Percentiles rank a stretch among this genome's conserved stretches.
phyloP scores from a whole-genome alignment of 1,284 basidiomycete genomes.

The Trichosporon sp. region DNA sequence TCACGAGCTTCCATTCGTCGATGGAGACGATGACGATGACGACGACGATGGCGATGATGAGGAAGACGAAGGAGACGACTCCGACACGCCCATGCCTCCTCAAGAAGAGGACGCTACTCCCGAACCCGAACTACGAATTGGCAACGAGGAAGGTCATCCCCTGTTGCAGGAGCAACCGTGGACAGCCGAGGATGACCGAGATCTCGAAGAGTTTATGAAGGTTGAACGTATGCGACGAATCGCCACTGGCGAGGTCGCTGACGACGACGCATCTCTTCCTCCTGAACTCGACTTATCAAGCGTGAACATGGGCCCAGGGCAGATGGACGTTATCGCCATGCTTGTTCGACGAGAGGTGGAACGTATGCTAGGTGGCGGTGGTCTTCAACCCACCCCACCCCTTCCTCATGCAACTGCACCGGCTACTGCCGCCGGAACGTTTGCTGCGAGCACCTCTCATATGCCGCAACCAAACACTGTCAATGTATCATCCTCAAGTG shows the following conservation, averaged over 20 bases:
- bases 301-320: not conserved
- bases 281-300: not conserved
- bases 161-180: conserved; percentile 22
- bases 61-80: conserved; percentile 40
- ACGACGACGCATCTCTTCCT: not conserved
- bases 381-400: not conserved
- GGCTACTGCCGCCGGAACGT: not conserved
- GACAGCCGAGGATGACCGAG: conserved; percentile 39
- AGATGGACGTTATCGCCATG: conserved; percentile 10
- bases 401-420: not conserved
- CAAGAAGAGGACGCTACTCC: not conserved
- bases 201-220: conserved; percentile 36
- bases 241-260: not conserved
- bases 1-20: conserved; percentile 23
- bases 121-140: not conserved
- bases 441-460: not conserved
- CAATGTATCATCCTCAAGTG: not conserved
- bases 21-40: conserved; percentile 30
- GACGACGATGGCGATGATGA: conserved; percentile 32
- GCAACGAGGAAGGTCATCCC: not conserved
- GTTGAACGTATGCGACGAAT: conserved; percentile 29
- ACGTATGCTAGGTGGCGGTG: not conserved
- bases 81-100: conserved; percentile 39
- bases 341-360: conserved; percentile 17
- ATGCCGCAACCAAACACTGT: not conserved